Evolutionary conservation across 768 basidiomycete genomes (phyloP).

Genomic region (Dacryopinax spathularia): DNA sequence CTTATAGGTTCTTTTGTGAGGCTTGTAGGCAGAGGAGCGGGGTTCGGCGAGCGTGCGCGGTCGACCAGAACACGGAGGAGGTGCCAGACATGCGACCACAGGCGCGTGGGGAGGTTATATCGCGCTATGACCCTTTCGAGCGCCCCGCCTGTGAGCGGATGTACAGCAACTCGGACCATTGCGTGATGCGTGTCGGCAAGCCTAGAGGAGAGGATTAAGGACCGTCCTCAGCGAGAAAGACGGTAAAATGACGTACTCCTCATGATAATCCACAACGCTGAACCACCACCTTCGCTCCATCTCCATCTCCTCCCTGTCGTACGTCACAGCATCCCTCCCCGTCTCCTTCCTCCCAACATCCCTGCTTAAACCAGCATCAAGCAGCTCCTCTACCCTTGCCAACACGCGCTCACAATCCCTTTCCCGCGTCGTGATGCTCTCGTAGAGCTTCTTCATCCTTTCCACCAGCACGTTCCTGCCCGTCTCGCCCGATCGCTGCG

Average conservation of each 20-base stretch:
- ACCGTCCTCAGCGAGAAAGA: not conserved
- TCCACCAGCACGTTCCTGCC: constrained; percentile 1
- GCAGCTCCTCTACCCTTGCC: not conserved
- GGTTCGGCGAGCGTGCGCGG: constrained; percentile 32
- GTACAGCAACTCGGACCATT: constrained; percentile 68
- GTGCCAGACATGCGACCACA: constrained; percentile 88
- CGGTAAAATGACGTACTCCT: constrained; percentile 42
- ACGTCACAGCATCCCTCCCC: not conserved
- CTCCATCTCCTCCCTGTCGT: not conserved
- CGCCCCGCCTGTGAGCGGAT: constrained; percentile 77
- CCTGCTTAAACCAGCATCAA: not conserved
- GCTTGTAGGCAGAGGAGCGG: constrained; percentile 26
- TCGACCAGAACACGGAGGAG: constrained; percentile 82
- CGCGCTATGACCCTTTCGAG: constrained; percentile 79
- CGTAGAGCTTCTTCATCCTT: constrained; percentile 8
- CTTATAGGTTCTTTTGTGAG: constrained; percentile 34
- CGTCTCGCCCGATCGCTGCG: not conserved
- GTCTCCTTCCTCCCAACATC: constrained; percentile 3
- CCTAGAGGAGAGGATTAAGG: constrained; percentile 30
- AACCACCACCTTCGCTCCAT: constrained; percentile 27
- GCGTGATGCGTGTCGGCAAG: constrained; percentile 84
- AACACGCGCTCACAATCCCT: constrained; percentile 6
- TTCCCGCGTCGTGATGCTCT: constrained; percentile 8
- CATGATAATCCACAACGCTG: constrained; percentile 45
- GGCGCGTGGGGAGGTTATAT: constrained; percentile 86